Percentiles rank a stretch among this genome's conserved stretches.
Evolutionary conservation across 2,329 filamentous ascomycete genomes (phyloP).

Genomic region (Trichoderma cornu-damae): DNA sequence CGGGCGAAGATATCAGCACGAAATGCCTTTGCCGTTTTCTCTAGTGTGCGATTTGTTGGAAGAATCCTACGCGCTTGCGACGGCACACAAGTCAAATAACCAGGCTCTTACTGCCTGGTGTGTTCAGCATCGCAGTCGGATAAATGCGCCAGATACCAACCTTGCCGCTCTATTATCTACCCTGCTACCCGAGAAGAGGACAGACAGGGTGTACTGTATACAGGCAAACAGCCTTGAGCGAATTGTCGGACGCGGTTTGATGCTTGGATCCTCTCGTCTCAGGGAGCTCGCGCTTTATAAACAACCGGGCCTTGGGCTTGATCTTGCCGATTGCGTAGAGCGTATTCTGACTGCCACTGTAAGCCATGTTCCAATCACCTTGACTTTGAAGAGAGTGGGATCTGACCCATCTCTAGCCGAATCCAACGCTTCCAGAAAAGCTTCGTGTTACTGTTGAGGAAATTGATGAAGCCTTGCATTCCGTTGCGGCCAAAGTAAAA

Average conservation of each 20-base stretch:
- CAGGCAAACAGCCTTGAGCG: constrained; percentile 57
- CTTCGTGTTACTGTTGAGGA: constrained; percentile 61
- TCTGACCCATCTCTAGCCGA: constrained; percentile 38
- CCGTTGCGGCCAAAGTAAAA: constrained; percentile 60
- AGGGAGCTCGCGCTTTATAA: constrained; percentile 60
- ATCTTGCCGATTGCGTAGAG: constrained; percentile 69
- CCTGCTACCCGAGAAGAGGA: constrained; percentile 68
- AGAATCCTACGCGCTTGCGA: constrained; percentile 49
- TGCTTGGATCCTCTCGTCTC: constrained; percentile 57
- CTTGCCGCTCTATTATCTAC: constrained; percentile 65
- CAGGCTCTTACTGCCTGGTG: constrained; percentile 63
- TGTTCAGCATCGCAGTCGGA: constrained; percentile 49
- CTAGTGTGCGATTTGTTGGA: constrained; percentile 70
- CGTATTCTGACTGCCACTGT: constrained; percentile 58
- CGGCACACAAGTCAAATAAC: constrained; percentile 31
- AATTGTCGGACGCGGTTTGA: constrained; percentile 62
- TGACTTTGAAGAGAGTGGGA: not conserved
- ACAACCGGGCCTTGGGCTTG: constrained; percentile 50
- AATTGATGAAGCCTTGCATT: constrained; percentile 61
- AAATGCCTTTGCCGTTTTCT: constrained; percentile 64
- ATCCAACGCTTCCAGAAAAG: constrained; percentile 30
- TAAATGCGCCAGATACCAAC: constrained; percentile 54
- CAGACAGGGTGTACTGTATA: constrained; percentile 72
- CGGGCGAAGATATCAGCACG: not conserved
- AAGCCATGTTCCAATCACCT: constrained; percentile 23